phyloP scores from a whole-genome alignment of 345 rosid species.

The Trapa incisa region DNA sequence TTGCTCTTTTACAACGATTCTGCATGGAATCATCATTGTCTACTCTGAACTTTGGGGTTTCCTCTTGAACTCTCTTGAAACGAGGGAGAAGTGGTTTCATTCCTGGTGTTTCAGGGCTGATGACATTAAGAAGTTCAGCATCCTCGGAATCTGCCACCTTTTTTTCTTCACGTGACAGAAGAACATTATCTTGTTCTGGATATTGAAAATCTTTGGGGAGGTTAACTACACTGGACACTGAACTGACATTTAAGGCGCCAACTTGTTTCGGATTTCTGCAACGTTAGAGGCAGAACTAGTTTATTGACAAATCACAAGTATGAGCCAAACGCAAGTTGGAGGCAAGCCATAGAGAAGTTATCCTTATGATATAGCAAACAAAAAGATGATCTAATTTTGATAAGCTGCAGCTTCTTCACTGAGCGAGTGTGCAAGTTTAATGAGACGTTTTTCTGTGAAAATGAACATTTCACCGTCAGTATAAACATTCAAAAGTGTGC shows the following conservation, averaged over 20 bases:
- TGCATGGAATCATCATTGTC: slow-evolving; percentile 17
- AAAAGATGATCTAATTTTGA: background rate
- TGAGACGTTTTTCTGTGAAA: background rate
- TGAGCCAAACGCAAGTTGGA: background rate
- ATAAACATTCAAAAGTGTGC: background rate
- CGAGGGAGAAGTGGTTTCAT: slow-evolving; percentile 39
- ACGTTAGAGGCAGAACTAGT: background rate
- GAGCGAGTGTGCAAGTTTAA: background rate
- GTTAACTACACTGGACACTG: slow-evolving; percentile 14
- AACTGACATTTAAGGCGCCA: slow-evolving; percentile 13
- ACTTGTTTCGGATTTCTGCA: slow-evolving; percentile 29
- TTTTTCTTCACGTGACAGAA: slow-evolving; percentile 10
- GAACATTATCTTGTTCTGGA: slow-evolving; percentile 19
- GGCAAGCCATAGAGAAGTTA: background rate
- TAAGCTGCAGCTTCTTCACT: background rate
- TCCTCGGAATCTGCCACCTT: slow-evolving; percentile 12
- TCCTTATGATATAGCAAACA: too few species aligned
- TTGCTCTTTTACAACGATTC: slow-evolving; percentile 46
- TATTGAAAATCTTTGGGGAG: slow-evolving; percentile 10
- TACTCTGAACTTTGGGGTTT: slow-evolving; percentile 19
- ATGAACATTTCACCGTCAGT: background rate
- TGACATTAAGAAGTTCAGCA: slow-evolving; percentile 24
- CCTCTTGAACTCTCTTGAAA: slow-evolving; percentile 57
- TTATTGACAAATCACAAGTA: background rate
- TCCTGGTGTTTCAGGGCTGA: slow-evolving; percentile 72